Evolutionary conservation across 352 stramenopile genomes (phyloP), one percentile per base, ranked within the genome.

Genomic region (Pseudoperonospora humuli): DNA sequence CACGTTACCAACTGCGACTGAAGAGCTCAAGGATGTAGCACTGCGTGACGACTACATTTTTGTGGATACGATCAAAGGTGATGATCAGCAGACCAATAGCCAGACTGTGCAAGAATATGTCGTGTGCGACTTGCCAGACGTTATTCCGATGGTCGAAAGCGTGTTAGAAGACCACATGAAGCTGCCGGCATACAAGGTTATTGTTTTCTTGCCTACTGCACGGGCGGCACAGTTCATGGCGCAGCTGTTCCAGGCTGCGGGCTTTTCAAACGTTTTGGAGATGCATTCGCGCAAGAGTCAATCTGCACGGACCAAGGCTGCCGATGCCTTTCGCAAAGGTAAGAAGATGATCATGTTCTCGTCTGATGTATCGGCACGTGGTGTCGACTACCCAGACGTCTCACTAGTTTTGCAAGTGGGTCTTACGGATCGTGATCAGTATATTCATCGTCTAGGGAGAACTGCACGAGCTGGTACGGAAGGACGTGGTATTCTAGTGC

Each of bases 281-380:
- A 97, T 98, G 35, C 95, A 99, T 71, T 98, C 90, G 17, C 74
- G 87, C 35, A 98, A 98, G 78, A 94, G 76, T 44, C 95, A 98
- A 61, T 59, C 66, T 0, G 58, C 80, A 41, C 82, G 95, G 31
- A 95, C 75, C 23, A 94, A 91, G 56, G 77, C 83, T 20, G 80
- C 80, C 13, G 68, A 96, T 17, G 54, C 77, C 5, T 98, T 98
- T 70, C 85, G 88, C 42, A 76, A 75, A 33, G 68, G 65, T n/a
- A 71, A 76, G 17, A 85, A 83, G 35, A 75, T 89, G 8, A 72
- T 97, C 19, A 84, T 98, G 61, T 97, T 98, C 53, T 96, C 86
- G 26, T 95, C 74, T 18, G 95, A 98, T 63, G 92, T 98, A 6
- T 96, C 85, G 17, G 92, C 91, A n/a, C 70, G 95, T 38, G 95